These are phyloP conservation scores for Ophiostoma novo-ulmi DNA, from an alignment of 2,329 filamentous ascomycete genomes.

Conservation along the genomic window DNA sequence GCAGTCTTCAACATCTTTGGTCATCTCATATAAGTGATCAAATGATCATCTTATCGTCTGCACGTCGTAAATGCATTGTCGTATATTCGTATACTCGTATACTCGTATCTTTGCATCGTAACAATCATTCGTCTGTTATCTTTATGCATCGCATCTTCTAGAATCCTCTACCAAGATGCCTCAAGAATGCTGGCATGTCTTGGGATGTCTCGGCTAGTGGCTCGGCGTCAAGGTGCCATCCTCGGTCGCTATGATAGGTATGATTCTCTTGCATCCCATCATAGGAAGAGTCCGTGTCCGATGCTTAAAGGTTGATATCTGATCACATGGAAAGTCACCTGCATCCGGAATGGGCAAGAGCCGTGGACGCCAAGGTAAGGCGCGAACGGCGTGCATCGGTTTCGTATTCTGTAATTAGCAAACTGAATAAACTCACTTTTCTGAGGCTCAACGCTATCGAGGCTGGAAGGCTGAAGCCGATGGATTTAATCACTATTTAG, in stretches of 20 bases:
- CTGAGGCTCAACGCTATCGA: background rate
- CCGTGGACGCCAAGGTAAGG: background rate
- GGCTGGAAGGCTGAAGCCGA: background rate
- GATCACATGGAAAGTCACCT: conserved; percentile 9
- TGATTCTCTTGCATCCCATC: background rate
- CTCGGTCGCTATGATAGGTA: background rate
- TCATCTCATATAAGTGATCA: too few relatives aligned
- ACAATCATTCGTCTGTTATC: background rate
- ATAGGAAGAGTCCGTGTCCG: background rate
- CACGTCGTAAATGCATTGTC: background rate
- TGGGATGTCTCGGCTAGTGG: conserved; percentile 17
- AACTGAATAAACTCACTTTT: background rate
- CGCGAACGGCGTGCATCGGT: background rate
- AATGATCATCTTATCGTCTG: background rate
- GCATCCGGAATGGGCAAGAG: background rate
- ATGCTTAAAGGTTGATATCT: background rate
- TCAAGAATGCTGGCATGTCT: conserved; percentile 14
- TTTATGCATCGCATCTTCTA: background rate
- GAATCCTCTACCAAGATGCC: conserved; percentile 18
- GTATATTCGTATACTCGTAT: background rate
- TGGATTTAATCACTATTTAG: background rate
- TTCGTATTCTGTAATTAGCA: conserved; percentile 8
- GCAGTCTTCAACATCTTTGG: background rate
- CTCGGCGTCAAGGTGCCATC: conserved; percentile 11
- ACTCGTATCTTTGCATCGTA: background rate